A percentile compares a stretch with the other conserved stretches of the same genome.
phyloP scores from a whole-genome alignment of 805 yeast genomes.

The Nematodospora valgi region DNA sequence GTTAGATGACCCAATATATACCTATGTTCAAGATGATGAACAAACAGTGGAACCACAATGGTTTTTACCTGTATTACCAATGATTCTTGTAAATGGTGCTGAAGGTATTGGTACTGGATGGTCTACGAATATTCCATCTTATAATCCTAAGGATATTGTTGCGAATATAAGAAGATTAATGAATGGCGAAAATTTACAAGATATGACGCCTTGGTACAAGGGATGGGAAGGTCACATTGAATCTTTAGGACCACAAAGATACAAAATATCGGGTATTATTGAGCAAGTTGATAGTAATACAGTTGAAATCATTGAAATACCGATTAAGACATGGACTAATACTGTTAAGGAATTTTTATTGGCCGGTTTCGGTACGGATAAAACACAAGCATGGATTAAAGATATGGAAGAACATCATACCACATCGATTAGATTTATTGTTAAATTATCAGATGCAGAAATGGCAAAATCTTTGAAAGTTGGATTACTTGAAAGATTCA shows the following conservation, averaged over 20 bases:
- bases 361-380: constrained; percentile 76
- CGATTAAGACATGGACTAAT: constrained; percentile 89
- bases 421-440: constrained; percentile 70
- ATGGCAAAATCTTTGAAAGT: constrained; percentile 73
- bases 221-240: constrained; percentile 92
- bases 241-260: constrained; percentile 61
- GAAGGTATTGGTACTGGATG: constrained; percentile 99
- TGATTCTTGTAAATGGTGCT: constrained; percentile 91
- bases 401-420: constrained; percentile 96
- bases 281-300: constrained; percentile 78
- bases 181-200: constrained; percentile 64
- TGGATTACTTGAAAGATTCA: constrained; percentile 84
- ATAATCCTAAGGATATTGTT: constrained; percentile 82
- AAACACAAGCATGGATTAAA: constrained; percentile 78
- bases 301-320: constrained; percentile 87
- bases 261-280: constrained; percentile 73
- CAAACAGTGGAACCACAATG: constrained; percentile 92
- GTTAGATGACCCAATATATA: constrained; percentile 72
- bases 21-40: constrained; percentile 88
- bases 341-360: constrained; percentile 82
- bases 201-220: constrained; percentile 89
- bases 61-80: constrained; percentile 92
- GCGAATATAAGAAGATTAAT: constrained; percentile 68
- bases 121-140: constrained; percentile 91
- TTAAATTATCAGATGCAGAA: constrained; percentile 71